phyloP scores from a whole-genome alignment of 2,329 filamentous ascomycete genomes.

The Sarocladium brachiariae region DNA sequence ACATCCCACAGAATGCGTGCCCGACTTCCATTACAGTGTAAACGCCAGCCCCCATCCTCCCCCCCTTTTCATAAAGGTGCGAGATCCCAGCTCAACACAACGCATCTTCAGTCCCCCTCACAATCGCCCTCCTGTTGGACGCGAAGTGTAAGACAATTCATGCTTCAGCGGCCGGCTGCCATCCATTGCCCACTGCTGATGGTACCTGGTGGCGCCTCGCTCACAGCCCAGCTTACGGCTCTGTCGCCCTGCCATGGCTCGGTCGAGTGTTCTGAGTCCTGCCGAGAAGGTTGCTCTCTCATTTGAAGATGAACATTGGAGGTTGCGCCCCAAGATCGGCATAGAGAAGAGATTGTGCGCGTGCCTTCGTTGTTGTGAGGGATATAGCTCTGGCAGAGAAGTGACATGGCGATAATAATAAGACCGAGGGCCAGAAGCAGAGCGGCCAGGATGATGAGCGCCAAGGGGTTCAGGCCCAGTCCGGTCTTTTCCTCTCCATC shows the following conservation, averaged over 20 bases:
- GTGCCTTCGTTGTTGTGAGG: not conserved
- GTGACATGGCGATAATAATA: slow-evolving; percentile 30
- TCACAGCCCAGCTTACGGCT: not conserved
- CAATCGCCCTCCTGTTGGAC: not conserved
- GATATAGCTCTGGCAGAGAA: not conserved
- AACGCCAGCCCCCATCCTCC: not conserved
- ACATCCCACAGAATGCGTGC: no score
- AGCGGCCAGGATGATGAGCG: slow-evolving; percentile 33
- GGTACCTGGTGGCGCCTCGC: not conserved
- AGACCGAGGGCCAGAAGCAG: slow-evolving; percentile 30
- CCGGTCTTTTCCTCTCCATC: slow-evolving; percentile 17
- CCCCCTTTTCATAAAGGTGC: no score
- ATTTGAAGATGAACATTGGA: not conserved
- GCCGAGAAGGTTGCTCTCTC: not conserved
- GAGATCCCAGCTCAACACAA: slow-evolving; percentile 5
- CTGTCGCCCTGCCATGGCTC: not conserved
- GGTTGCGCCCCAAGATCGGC: not conserved
- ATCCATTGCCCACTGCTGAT: slow-evolving; percentile 3
- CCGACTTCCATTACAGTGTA: no score
- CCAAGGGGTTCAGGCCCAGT: slow-evolving; percentile 36
- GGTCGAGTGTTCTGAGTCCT: not conserved
- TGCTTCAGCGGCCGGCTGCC: slow-evolving; percentile 7
- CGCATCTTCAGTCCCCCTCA: not conserved
- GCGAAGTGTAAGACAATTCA: no score
- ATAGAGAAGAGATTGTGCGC: not conserved